A percentile compares a stretch with the other conserved stretches of the same genome.
phyloP scores from a whole-genome alignment of 257 asterid species.

The Scutellaria baicalensis region DNA sequence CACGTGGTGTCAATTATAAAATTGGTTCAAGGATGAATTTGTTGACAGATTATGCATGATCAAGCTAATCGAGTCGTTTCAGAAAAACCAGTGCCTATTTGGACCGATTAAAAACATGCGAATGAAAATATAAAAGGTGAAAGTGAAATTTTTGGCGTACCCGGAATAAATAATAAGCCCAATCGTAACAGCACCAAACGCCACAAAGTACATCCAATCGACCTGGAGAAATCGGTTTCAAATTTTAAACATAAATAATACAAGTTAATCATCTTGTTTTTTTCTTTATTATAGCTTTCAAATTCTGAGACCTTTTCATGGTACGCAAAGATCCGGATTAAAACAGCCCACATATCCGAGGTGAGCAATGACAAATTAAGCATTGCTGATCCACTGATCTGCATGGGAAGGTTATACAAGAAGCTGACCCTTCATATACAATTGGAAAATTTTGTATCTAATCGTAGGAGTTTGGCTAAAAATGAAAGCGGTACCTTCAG shows the following conservation, averaged over 20 bases:
- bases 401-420: conserved; percentile 21
- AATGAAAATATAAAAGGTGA: background rate
- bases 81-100: background rate
- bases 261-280: background rate
- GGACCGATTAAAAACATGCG: background rate
- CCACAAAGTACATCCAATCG: conserved; percentile 90
- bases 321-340: conserved; percentile 86
- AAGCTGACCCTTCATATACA: background rate
- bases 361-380: conserved; percentile 86
- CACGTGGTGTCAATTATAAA: background rate
- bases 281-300: background rate
- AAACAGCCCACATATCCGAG: conserved; percentile 97
- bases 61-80: background rate
- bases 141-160: conserved; percentile 30
- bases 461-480: background rate
- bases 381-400: conserved; percentile 93
- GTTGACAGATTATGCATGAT: background rate
- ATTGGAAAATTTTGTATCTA: background rate
- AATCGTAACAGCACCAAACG: conserved; percentile 72
- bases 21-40: background rate
- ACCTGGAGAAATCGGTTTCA: conserved; percentile 47
- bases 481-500: conserved; percentile 55
- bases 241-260: background rate
- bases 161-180: conserved; percentile 83
- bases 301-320: conserved; percentile 59